Evolutionary conservation across 257 asterid genomes (phyloP), one percentile per base, ranked within the genome.

Genomic region (Scutellaria baicalensis): DNA sequence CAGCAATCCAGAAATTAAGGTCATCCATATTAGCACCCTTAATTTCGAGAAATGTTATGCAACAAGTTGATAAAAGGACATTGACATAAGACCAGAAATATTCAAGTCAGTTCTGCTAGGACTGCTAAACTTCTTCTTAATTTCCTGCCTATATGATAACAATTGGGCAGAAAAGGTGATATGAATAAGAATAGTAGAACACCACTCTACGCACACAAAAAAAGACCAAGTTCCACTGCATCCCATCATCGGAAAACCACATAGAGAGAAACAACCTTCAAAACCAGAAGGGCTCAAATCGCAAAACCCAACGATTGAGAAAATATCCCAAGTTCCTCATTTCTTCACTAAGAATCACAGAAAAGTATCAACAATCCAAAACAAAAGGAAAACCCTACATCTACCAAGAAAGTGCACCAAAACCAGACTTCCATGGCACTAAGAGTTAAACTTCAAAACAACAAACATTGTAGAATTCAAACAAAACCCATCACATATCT

Each of bases 111-210:
- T 27, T 27, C 33, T 27, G 33, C 33, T 3, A 27, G 33, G 5
- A 27, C 33, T 27, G 4, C 33, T 27, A 27, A 27, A 27, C 33
- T 27, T 27, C 33, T 27, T 27, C 33, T 3, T 1, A 27, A 27
- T 27, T 27, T 27, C 4, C 47, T 8, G 47, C 47, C n/a, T 3
- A 42, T 33, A 52, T 36, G 9, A 6, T 38, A 27, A 31, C 1
- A 5, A 45, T 6, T 43, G 17, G 14, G 13, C 17, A 6, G 9
- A 45, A 3, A 1, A 47, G 48, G 13, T 9, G 33, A 58, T 44
- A 9, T 43, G 8, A 60, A 18, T 4, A 42, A 59, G 31, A 13
- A 68, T 52, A 50, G 69, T 64, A 83, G n/a, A n/a, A n/a, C n/a
- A 50, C 31, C 49, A 59, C 44, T 42, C 71, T 50, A 52, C 14